Evolutionary conservation across 2,329 filamentous ascomycete genomes (phyloP), one percentile per base, ranked within the genome.

Genomic region (Penicillium nordicum): DNA sequence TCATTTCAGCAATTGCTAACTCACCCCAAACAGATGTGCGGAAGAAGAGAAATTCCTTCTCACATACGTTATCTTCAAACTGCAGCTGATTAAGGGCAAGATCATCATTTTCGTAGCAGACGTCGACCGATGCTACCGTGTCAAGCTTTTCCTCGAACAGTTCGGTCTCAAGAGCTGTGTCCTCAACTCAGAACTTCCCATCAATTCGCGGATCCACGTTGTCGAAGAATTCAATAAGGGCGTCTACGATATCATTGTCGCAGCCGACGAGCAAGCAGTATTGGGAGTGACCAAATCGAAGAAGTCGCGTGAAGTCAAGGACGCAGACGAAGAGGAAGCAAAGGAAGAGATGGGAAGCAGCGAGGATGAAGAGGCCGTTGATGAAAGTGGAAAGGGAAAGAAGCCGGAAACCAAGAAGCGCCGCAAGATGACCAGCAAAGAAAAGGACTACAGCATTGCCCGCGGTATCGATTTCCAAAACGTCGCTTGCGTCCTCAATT

Each of bases 31-130:
- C 52, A 88, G 85, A 70, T 96, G 92, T 64, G 90, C 85, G n/a
- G 94, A 99, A 75, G 93, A 97, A 63, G 94, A 97, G 68, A 99
- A 99, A 71, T 99, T 97, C 69, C 78, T 99, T 37, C 78, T 99
- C 42, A 86, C 88, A 18, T 97, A 96, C 69, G 89, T 96, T 57
- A 93, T 97, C 70, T 96, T 97, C 79, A 96, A 96, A 78, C 82
- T 97, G 12, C 89, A 94, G 72, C 79, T 97, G 50, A 88, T 99
- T 70, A 96, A 93, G 73, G 94, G 94, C 61, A 97, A 97, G 74
- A 89, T 88, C 57, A 88, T 91, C 49, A 83, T 91, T 45, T 92
- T 92, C 63, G 92, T 96, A 7, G 88, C 85, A 29, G 91, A 96
- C 64, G 88, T 96, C 52, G 92, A 97, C 74, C 79, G 88, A 62